Evolutionary conservation across 495 filamentous ascomycete genomes (phyloP).

Genomic region (Pyrenula aspistea): DNA sequence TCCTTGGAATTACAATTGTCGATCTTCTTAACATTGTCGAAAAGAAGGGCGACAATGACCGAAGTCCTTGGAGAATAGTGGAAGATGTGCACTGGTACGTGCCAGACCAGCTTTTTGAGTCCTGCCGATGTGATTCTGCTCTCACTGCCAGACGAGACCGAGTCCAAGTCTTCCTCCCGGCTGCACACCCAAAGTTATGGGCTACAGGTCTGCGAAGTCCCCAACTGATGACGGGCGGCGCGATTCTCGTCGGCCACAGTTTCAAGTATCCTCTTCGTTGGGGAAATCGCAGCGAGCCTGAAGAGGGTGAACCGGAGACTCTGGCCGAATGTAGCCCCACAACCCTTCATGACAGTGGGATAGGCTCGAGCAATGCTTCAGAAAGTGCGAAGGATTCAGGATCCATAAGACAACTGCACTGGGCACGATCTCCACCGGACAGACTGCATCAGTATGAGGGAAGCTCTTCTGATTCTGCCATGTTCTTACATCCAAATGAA

Average conservation of each 20-base stretch:
- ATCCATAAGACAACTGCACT: neutral
- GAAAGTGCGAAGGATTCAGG: neutral
- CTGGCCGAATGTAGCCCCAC: neutral
- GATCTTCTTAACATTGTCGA: slow-evolving; percentile 9
- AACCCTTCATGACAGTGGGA: neutral
- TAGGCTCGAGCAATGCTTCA: neutral
- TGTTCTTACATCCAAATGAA: neutral
- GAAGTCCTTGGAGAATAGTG: slow-evolving; percentile 4
- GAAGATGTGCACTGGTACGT: slow-evolving; percentile 9
- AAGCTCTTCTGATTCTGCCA: neutral
- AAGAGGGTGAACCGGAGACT: neutral
- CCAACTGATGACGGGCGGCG: slow-evolving; percentile 1
- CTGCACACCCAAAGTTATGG: neutral
- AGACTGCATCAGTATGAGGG: neutral
- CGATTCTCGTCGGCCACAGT: slow-evolving; percentile 9
- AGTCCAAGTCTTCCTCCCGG: slow-evolving; percentile 8
- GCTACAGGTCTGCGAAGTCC: neutral
- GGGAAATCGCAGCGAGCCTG: neutral
- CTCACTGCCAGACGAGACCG: slow-evolving; percentile 1
- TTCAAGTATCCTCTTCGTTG: slow-evolving; percentile 1
- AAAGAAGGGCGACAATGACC: slow-evolving; percentile 1
- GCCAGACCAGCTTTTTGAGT: slow-evolving; percentile 6
- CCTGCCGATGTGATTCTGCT: slow-evolving; percentile 5
- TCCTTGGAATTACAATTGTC: slow-evolving; percentile 8
- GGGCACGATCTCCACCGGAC: neutral